A percentile compares a stretch with the other conserved stretches of the same genome.
Conservation (phyloP, 2,329 filamentous ascomycete species). For the Xylariaceae sp. region DNA sequence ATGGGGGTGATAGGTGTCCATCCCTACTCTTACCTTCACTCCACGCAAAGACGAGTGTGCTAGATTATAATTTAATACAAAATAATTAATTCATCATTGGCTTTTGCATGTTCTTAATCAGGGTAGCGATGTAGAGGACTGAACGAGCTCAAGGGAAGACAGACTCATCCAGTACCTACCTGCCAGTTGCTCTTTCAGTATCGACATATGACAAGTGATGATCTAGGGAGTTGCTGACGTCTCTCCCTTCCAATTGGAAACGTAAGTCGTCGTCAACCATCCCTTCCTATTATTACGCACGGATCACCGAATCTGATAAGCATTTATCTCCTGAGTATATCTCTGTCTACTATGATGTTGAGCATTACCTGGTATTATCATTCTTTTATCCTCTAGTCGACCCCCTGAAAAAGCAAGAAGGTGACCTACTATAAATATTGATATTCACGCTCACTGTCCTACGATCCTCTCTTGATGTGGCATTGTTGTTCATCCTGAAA, state of each 20-base stretch:
- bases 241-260: background rate
- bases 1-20: background rate
- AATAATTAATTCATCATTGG: constrained; percentile 2
- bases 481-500: background rate
- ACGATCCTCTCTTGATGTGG: background rate
- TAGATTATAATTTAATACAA: constrained; percentile 4
- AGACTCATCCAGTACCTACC: background rate
- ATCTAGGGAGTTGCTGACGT: background rate
- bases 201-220: background rate
- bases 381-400: too few relatives aligned
- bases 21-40: background rate
- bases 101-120: background rate
- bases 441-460: background rate
- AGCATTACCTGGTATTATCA: too few relatives aligned
- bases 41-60: background rate
- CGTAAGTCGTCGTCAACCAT: background rate
- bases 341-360: too few relatives aligned
- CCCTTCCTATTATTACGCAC: background rate
- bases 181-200: background rate
- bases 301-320: background rate
- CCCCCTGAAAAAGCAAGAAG: too few relatives aligned
- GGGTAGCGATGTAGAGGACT: background rate
- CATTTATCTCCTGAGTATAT: background rate
- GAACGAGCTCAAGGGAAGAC: background rate
- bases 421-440: background rate